phyloP scores from a whole-genome alignment of 345 rosid species.

The Hibiscus mutabilis region DNA sequence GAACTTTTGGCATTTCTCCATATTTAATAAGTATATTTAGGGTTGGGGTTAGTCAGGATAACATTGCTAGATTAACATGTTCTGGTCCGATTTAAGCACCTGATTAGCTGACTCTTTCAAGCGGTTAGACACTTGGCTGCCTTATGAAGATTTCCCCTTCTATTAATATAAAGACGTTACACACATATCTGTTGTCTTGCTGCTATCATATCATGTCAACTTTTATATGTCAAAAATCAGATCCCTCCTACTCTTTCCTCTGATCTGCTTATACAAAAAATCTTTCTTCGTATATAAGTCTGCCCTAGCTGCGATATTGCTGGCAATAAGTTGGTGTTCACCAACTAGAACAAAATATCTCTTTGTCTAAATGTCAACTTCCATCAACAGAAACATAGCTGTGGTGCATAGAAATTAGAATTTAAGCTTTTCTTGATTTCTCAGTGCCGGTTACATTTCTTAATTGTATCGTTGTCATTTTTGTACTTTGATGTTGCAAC shows the following conservation, averaged over 20 bases:
- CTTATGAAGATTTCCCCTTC: neutral
- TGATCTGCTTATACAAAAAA: neutral
- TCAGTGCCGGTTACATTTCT: neutral
- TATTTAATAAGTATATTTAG: neutral
- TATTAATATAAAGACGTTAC: neutral
- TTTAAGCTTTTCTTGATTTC: slow-evolving; percentile 5
- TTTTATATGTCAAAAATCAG: neutral
- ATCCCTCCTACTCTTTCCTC: neutral
- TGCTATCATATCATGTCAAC: neutral
- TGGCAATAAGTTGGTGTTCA: neutral
- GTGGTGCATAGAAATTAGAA: neutral
- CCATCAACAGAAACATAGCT: neutral
- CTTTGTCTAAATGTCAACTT: neutral
- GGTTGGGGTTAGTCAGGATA: slow-evolving; percentile 1
- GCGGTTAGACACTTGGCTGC: neutral
- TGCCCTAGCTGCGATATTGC: neutral
- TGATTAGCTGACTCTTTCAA: slow-evolving; percentile 10
- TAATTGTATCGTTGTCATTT: neutral
- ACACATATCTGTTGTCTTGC: neutral
- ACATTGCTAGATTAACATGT: slow-evolving; percentile 3
- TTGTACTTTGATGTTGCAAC: neutral
- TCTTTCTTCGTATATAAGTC: neutral
- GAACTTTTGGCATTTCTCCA: neutral
- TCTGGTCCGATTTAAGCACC: neutral
- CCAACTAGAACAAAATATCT: neutral